Base-by-base conservation (phyloP, 768 basidiomycete species). In the Agrocybe praecox region DNA sequence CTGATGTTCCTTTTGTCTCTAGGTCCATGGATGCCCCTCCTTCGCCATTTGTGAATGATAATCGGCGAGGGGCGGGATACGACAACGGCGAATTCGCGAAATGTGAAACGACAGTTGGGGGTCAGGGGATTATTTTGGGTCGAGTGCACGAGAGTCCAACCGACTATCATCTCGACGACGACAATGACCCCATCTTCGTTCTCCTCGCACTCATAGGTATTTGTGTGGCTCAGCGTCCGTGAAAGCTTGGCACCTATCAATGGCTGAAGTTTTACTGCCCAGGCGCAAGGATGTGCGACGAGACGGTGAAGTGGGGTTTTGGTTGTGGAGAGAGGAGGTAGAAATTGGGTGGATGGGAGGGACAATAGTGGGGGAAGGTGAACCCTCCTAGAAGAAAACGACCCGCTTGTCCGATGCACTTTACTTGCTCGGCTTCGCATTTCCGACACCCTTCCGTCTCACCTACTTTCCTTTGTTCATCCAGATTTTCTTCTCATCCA, bases 161-260 rank as follows among this genome's bases (percentile, higher is more conserved):
- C n/a, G n/a, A n/a, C n/a, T n/a, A n/a, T n/a, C n/a, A n/a, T n/a
- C n/a, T n/a, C n/a, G n/a, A n/a, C n/a, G n/a, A n/a, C n/a, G n/a
- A n/a, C n/a, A n/a, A n/a, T n/a, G n/a, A n/a, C 55, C 4, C 46
- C 15, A 40, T 52, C 53, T n/a, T 60, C 58, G 6, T 50, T 48
- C 18, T 55, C 52, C 6, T n/a, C 26, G 5, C 29, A 24, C 6
- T 48, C 26, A 14, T 43, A 6, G 15, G 42, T 22, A 11, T 52
- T 51, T n/a, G 32, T 26, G n/a, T 46, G 24, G 46, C 45, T 58
- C 18, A 65, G 51, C 14, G 59, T 55, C 19, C 64, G 49, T 14
- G 43, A 48, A n/a, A 65, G 44, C 21, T 55, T 53, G 6, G 61
- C 64, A 17, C 64, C 64, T 0, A 65, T n/a, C 1, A n/a, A n/a